Evolutionary conservation across 768 basidiomycete species (phyloP).

Genomic region (Baorangia bicolor): DNA sequence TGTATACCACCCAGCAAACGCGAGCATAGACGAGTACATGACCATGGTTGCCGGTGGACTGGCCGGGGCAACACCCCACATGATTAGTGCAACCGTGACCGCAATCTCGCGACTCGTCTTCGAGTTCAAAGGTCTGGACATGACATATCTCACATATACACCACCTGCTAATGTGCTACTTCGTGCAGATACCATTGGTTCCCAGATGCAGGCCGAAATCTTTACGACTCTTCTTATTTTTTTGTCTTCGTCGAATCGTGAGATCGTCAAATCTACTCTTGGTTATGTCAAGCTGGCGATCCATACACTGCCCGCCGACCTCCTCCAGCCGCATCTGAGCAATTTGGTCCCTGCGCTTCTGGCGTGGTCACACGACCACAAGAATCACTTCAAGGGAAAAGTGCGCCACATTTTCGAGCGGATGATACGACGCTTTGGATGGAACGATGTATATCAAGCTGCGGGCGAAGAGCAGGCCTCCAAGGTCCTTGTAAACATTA

Average conservation of each 20-base stretch:
- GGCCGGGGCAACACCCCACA: slow-evolving; percentile 91
- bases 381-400: slow-evolving; percentile 98
- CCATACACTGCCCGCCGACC: slow-evolving; percentile 72
- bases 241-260: slow-evolving; percentile 90
- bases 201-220: slow-evolving; percentile 78
- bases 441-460: slow-evolving; percentile 76
- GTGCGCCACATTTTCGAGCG: slow-evolving; percentile 97
- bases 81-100: slow-evolving; percentile 97
- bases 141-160: neutral
- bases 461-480: slow-evolving; percentile 76
- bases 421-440: slow-evolving; percentile 87
- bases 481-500: slow-evolving; percentile 91
- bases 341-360: slow-evolving; percentile 82
- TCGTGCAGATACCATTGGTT: slow-evolving; percentile 59
- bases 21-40: slow-evolving; percentile 87
- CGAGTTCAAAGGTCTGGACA: slow-evolving; percentile 81
- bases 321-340: slow-evolving; percentile 75
- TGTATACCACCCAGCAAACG: slow-evolving; percentile 46
- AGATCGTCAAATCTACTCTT: slow-evolving; percentile 95
- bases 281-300: slow-evolving; percentile 94
- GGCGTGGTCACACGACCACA: slow-evolving; percentile 95
- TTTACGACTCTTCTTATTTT: slow-evolving; percentile 87
- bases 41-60: slow-evolving; percentile 96
- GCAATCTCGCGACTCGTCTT: slow-evolving; percentile 92
- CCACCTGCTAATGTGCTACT: neutral